These are phyloP conservation scores for Limnomonas spitsbergensis DNA, from an alignment of 139 green algal species.

Conservation along the genomic window DNA sequence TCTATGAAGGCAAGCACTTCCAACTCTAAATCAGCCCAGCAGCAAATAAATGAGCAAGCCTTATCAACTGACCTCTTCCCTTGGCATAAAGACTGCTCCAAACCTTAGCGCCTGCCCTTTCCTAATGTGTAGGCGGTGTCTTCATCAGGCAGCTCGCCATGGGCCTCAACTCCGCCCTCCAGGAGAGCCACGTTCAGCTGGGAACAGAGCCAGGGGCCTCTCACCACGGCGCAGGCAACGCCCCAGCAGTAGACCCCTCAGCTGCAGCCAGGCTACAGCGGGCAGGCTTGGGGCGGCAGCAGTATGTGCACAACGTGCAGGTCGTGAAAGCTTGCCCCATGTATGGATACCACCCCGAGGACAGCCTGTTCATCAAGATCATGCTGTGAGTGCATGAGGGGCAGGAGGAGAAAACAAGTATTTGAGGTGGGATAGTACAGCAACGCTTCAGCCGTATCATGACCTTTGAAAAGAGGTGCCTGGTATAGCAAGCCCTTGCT, in stretches of 20 bases:
- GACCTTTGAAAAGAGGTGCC: too few species aligned
- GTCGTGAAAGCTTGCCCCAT: constrained; percentile 77
- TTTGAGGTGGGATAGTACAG: background rate
- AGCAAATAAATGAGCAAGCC: too few species aligned
- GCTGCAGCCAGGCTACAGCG: too few species aligned
- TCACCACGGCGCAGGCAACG: background rate
- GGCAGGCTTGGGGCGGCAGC: background rate
- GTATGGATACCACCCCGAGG: constrained; percentile 85
- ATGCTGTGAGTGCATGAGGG: constrained; percentile 54
- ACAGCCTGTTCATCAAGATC: constrained; percentile 86
- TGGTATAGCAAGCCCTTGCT: too few species aligned
- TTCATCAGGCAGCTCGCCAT: constrained; percentile 48
- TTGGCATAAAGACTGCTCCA: too few species aligned
- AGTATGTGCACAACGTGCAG: constrained; percentile 29
- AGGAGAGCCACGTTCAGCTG: background rate
- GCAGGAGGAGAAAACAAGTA: background rate
- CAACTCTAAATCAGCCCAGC: too few species aligned
- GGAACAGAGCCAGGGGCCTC: background rate
- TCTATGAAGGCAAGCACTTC: constrained; percentile 55
- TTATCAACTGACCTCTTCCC: too few species aligned
- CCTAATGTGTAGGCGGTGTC: constrained; percentile 24
- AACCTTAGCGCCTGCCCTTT: too few species aligned
- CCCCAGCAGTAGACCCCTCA: background rate
- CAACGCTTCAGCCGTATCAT: too few species aligned
- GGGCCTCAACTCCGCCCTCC: constrained; percentile 35